Percentiles rank a stretch among this genome's conserved stretches.
phyloP scores from a whole-genome alignment of 805 yeast species.

The Lachancea fermentati region DNA sequence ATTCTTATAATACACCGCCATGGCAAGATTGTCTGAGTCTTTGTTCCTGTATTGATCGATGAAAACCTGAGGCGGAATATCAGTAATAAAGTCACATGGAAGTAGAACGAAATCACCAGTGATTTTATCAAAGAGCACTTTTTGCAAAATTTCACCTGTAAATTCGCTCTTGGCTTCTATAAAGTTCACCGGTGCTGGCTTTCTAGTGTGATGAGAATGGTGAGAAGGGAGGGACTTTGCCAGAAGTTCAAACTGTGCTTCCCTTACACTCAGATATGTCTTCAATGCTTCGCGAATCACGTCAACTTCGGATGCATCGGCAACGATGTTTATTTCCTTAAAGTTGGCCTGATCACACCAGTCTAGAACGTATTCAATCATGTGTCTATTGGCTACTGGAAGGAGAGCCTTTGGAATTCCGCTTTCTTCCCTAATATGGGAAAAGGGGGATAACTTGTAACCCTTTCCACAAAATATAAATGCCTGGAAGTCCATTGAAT shows the following conservation, averaged over 20 bases:
- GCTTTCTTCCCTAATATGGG: constrained; percentile 46
- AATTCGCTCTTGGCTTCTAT: constrained; percentile 41
- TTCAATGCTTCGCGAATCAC: constrained; percentile 46
- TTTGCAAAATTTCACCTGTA: constrained; percentile 58
- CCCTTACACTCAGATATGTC: constrained; percentile 40
- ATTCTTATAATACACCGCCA: constrained; percentile 73
- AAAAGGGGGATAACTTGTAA: constrained; percentile 61
- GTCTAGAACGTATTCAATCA: constrained; percentile 79
- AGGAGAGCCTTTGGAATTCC: constrained; percentile 79
- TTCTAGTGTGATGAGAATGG: constrained; percentile 27
- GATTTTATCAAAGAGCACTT: constrained; percentile 39
- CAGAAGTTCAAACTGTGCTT: constrained; percentile 26
- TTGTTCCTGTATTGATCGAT: constrained; percentile 78
- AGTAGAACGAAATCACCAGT: constrained; percentile 63
- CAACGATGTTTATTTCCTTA: constrained; percentile 59
- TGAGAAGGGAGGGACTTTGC: constrained; percentile 19
- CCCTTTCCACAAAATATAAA: constrained; percentile 88
- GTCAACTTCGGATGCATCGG: constrained; percentile 42
- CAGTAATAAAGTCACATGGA: constrained; percentile 93
- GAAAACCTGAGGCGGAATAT: constrained; percentile 82
- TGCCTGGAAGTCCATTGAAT: constrained; percentile 86
- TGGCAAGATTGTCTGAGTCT: constrained; percentile 60
- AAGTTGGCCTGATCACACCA: constrained; percentile 92
- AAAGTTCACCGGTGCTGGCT: constrained; percentile 38
- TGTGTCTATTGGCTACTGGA: constrained; percentile 85